Base-by-base conservation (phyloP, 352 stramenopile genomes). In the Nothophytophthora sp. region DNA sequence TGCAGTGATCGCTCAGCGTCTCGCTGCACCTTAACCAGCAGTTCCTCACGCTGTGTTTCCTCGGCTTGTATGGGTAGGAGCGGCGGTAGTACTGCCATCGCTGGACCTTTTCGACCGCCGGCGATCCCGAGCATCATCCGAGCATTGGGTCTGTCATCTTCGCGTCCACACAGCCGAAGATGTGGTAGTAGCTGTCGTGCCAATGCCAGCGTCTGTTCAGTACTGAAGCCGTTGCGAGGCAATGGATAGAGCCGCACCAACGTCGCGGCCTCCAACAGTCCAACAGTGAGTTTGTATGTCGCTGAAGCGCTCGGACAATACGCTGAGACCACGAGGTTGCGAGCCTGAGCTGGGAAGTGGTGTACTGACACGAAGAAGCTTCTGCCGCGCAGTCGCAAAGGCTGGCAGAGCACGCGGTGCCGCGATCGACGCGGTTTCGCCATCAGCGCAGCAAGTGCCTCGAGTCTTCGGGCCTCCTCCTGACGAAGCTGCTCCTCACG, bases 331-430 rank as follows among this genome's bases (percentile, higher is more conserved):
- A 73, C 27, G 24, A 91, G 69, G 48, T 76, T 91, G 19, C 73
- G 70, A 8, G 73, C 62, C 38, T 88, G 80, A 10, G 60, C 40
- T 2, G 80, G 77, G 29, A 74, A 77, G 38, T 91, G 75, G 41
- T 86, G 81, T 19, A 91, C 57, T 8, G 80, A 86, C 10, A 91
- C 51, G 42, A 74, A 67, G 24, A 88, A 73, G 4, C 35, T 35
- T 23, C 74, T 60, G 18, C 75, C 73, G n/a, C 59, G 67, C 35
- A 86, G 33, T 12, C 53, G 44, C 12, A 67, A 30, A 13, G 37
- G 37, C 45, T 71, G 60, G n/a, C 63, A 74, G 0, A 79, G n/a
- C 1, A 88, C 39, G 23, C 75, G 77, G 42, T 91, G 62, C 2
- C 80, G 67, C 9, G 63, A 62, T 12, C 80, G 77, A 5, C 63